Conservation (phyloP, 192 early-diverging fungal species). For the Podila epigama region DNA sequence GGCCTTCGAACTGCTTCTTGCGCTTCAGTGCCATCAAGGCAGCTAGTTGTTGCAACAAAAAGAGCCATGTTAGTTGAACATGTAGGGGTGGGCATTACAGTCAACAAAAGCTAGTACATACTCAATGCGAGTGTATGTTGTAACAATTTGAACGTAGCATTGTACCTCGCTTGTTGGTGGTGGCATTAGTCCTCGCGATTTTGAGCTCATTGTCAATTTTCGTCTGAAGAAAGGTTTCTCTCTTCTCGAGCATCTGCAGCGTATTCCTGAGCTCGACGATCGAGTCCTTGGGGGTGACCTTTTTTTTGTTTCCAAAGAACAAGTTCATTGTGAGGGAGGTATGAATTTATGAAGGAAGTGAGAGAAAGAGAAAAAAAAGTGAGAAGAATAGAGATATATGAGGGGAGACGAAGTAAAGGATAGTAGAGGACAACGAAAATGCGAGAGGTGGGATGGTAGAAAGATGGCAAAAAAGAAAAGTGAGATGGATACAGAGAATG, state of each 20-base stretch:
- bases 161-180: constrained; percentile 92
- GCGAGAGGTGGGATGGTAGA: background rate
- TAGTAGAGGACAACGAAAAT: too few relatives aligned
- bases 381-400: background rate
- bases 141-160: too few relatives aligned
- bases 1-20: constrained; percentile 85
- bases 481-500: too few relatives aligned
- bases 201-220: constrained; percentile 89
- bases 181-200: constrained; percentile 86
- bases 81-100: background rate
- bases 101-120: background rate
- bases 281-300: constrained; percentile 90
- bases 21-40: constrained; percentile 96
- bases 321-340: constrained; percentile 67
- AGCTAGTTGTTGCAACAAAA: too few relatives aligned
- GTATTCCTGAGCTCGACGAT: constrained; percentile 92
- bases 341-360: background rate
- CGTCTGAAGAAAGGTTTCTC: constrained; percentile 84
- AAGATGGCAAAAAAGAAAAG: too few relatives aligned
- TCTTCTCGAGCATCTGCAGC: constrained; percentile 94
- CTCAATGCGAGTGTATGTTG: background rate
- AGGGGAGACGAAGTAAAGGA: too few relatives aligned
- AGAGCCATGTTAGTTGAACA: too few relatives aligned
- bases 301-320: constrained; percentile 71
- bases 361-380: background rate